These are phyloP conservation scores for Aureobasidium sp. DNA, from an alignment of 2,329 filamentous ascomycete species.

Conservation along the genomic window DNA sequence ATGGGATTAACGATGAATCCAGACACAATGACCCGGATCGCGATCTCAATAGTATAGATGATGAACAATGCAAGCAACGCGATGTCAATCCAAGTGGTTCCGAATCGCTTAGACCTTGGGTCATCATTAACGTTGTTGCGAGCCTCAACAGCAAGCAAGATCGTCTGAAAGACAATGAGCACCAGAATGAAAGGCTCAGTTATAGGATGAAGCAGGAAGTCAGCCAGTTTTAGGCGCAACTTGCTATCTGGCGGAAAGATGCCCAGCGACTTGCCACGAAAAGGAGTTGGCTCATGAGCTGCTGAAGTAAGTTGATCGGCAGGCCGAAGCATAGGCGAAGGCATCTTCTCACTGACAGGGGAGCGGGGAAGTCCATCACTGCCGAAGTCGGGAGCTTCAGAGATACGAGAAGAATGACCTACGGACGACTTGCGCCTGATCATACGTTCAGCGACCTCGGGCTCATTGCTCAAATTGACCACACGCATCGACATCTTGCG, in stretches of 20 bases:
- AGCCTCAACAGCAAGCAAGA: conserved; percentile 82
- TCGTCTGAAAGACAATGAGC: conserved; percentile 78
- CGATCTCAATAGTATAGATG: conserved; percentile 81
- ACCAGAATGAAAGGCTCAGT: conserved; percentile 82
- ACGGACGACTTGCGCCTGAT: conserved; percentile 55
- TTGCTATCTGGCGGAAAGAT: conserved; percentile 74
- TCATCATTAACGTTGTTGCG: conserved; percentile 57
- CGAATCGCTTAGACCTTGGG: conserved; percentile 58
- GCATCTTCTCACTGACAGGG: conserved; percentile 26
- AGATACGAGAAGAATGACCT: conserved; percentile 43
- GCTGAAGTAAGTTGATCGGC: conserved; percentile 18
- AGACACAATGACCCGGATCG: conserved; percentile 81
- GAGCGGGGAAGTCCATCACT: conserved; percentile 23
- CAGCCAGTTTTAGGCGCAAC: conserved; percentile 67
- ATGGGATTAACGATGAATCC: conserved; percentile 84
- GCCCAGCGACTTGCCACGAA: conserved; percentile 79
- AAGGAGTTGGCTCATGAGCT: conserved; percentile 54
- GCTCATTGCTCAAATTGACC: conserved; percentile 93
- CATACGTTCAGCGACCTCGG: conserved; percentile 69
- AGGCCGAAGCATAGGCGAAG: conserved; percentile 25
- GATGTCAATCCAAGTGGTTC: conserved; percentile 63
- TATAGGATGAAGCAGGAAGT: conserved; percentile 76
- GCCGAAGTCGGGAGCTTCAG: conserved; percentile 39
- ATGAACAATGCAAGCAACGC: conserved; percentile 75
- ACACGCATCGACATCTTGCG: conserved; percentile 89